A percentile compares a stretch with the other conserved stretches of the same genome.
phyloP scores from a whole-genome alignment of 2,329 filamentous ascomycete genomes.

The Neurospora sp. region DNA sequence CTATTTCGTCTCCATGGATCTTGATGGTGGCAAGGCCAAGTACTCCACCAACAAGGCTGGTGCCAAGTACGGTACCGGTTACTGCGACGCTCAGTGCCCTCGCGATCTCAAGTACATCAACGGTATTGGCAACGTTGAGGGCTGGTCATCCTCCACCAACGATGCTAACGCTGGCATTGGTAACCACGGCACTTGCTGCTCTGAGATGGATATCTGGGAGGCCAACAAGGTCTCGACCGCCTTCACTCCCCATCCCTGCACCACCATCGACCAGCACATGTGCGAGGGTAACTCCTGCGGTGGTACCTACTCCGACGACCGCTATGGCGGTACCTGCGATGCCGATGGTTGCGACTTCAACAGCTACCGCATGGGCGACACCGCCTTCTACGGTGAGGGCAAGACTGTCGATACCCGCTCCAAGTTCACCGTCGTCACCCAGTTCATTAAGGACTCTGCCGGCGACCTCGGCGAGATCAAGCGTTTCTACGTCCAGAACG shows the following conservation, averaged over 20 bases:
- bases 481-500: conserved; percentile 56
- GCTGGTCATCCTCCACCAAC: conserved; percentile 38
- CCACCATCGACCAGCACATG: conserved; percentile 34
- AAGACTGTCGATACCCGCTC: conserved; percentile 48
- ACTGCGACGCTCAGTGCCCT: conserved; percentile 45
- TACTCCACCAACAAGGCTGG: conserved; percentile 40
- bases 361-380: conserved; percentile 55
- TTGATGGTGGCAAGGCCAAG: conserved; percentile 42
- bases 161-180: conserved; percentile 47
- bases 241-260: conserved; percentile 57
- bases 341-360: conserved; percentile 64
- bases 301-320: conserved; percentile 39
- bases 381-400: conserved; percentile 50
- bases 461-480: conserved; percentile 51
- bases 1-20: conserved; percentile 54
- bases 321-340: conserved; percentile 55
- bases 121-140: conserved; percentile 43
- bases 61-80: conserved; percentile 48
- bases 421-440: conserved; percentile 56
- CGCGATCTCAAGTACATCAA: conserved; percentile 48
- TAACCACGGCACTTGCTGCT: conserved; percentile 44
- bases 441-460: conserved; percentile 41
- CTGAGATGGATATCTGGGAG: conserved; percentile 53
- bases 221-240: conserved; percentile 56
- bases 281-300: conserved; percentile 44